These are phyloP conservation scores for Ophiostoma tasmaniense DNA, from an alignment of 2,329 filamentous ascomycete genomes.

Conservation along the genomic window DNA sequence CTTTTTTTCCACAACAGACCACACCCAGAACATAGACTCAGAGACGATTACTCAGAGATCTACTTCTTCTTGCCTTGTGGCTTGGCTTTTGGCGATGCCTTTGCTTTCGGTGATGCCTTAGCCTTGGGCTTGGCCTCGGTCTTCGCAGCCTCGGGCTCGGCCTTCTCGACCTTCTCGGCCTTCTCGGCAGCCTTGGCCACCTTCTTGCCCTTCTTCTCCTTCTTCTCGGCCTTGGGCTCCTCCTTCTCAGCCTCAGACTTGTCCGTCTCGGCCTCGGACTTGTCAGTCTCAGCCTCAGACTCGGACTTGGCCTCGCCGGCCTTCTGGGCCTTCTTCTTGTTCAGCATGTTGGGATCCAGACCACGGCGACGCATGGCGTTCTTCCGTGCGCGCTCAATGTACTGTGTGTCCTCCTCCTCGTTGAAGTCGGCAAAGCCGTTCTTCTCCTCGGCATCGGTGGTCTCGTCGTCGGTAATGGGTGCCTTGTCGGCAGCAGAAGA, in stretches of 20 bases:
- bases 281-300: conserved; percentile 12
- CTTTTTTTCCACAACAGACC: neutral
- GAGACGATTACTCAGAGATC: neutral
- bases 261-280: neutral
- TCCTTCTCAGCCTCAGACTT: conserved; percentile 1
- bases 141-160: conserved; percentile 6
- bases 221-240: conserved; percentile 19
- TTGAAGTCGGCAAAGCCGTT: conserved; percentile 62
- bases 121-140: conserved; percentile 10
- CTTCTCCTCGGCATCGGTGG: conserved; percentile 27
- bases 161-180: conserved; percentile 11
- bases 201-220: conserved; percentile 17
- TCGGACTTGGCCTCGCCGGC: conserved; percentile 8
- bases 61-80: conserved; percentile 13
- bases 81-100: conserved; percentile 13
- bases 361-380: conserved; percentile 67
- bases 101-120: conserved; percentile 17
- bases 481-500: conserved; percentile 52
- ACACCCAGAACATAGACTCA: neutral
- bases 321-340: conserved; percentile 25
- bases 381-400: conserved; percentile 64
- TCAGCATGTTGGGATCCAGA: conserved; percentile 57
- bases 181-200: conserved; percentile 27
- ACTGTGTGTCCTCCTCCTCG: conserved; percentile 61
- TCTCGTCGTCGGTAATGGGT: conserved; percentile 48